Evolutionary conservation across 805 yeast species (phyloP).

Genomic region (Kazachstania viticola): DNA sequence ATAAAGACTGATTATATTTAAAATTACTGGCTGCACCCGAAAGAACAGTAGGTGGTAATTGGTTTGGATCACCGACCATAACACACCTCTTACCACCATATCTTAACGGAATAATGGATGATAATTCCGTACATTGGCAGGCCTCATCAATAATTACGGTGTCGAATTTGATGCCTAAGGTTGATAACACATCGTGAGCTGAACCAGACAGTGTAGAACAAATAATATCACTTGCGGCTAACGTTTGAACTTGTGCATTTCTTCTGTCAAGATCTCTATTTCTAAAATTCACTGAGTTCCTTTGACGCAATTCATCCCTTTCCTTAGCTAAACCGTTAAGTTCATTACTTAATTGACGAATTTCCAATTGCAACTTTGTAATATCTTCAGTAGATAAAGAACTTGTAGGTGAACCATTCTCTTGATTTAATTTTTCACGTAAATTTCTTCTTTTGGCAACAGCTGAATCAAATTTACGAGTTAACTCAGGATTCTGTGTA

Average conservation of each 20-base stretch:
- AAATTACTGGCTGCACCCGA: slow-evolving; percentile 75
- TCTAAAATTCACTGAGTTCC: slow-evolving; percentile 53
- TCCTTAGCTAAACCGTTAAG: slow-evolving; percentile 61
- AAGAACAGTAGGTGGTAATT: slow-evolving; percentile 90
- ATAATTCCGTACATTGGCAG: slow-evolving; percentile 89
- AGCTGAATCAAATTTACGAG: slow-evolving; percentile 38
- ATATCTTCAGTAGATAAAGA: slow-evolving; percentile 37
- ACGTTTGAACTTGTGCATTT: slow-evolving; percentile 58
- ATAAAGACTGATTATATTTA: slow-evolving; percentile 81
- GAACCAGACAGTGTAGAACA: slow-evolving; percentile 91
- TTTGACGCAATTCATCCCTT: slow-evolving; percentile 71
- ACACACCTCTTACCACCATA: slow-evolving; percentile 86
- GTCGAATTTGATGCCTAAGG: slow-evolving; percentile 66
- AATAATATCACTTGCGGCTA: slow-evolving; percentile 69
- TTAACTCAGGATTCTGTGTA: slow-evolving; percentile 33
- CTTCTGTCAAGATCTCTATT: slow-evolving; percentile 70
- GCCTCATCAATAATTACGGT: slow-evolving; percentile 95
- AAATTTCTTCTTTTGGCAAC: slow-evolving; percentile 47
- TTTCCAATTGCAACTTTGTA: slow-evolving; percentile 35
- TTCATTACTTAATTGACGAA: slow-evolving; percentile 45
- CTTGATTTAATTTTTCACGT: slow-evolving; percentile 29
- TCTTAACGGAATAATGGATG: slow-evolving; percentile 82
- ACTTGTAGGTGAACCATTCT: slow-evolving; percentile 35
- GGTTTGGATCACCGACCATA: slow-evolving; percentile 98
- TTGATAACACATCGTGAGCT: slow-evolving; percentile 76